Evolutionary conservation across 768 basidiomycete genomes (phyloP), one percentile per base, ranked within the genome.

Genomic region (Boletus fagicola): DNA sequence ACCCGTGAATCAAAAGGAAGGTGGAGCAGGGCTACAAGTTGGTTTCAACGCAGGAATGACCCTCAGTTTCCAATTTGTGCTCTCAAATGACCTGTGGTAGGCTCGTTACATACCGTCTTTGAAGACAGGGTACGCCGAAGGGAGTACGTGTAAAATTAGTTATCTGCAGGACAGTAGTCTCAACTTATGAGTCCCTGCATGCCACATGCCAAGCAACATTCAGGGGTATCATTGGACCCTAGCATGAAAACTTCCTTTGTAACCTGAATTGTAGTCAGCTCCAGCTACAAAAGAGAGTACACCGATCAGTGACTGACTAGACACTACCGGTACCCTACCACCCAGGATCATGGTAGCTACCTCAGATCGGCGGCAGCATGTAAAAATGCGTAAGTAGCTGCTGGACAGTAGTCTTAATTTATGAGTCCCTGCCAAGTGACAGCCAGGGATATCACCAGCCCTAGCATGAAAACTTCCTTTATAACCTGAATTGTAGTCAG

Each of bases 201-300:
- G 20, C 12, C 36, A 54, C 30, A 9, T 30, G 30, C 6, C 28
- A 9, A 36, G 22, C 2, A 18, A 38, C 15, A 54, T 9, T 2
- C 28, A 62, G 60, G 60, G 54, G 18, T n/a, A 22, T 22, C 7
- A 26, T 33, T 30, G 31, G 9, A 40, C 43, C 12, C 61, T 62
- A 20, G 43, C 22, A 15, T 6, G 24, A 33, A 48, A 33, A 22
- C 16, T 2, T 4, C 26, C 26, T 28, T 42, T 2, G 16, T 18
- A 18, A 39, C 30, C 38, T 18, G 38, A 39, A 18, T 39, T 39
- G 16, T 9, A 18, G 38, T 18, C 36, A 15, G 36, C 36, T 15
- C 7, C 15, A 38, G 36, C 15, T 16, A 38, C 38, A 4, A 9
- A 38, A 18, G 38, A 38, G 15, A 13, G 31, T 31, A 7, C 28